Conservation (phyloP, 164 flowering plant genomes). For the Annona cherimola region DNA sequence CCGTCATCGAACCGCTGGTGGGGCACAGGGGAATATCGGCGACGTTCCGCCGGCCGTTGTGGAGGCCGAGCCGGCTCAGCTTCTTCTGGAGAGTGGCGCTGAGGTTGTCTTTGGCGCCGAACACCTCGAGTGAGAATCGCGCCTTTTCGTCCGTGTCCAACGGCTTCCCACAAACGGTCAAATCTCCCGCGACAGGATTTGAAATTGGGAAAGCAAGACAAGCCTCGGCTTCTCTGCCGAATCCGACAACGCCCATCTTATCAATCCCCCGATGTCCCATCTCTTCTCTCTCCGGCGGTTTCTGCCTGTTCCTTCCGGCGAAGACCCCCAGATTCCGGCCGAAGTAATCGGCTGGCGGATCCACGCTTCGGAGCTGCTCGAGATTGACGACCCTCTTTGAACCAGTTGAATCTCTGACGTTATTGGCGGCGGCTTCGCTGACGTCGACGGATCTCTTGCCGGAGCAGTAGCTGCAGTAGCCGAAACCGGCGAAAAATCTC, state of each 20-base stretch:
- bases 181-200: constrained; percentile 14
- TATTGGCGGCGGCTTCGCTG: constrained; percentile 6
- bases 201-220: constrained; percentile 21
- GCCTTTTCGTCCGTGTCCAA: constrained; percentile 18
- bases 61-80: constrained; percentile 37
- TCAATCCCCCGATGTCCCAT: constrained; percentile 4
- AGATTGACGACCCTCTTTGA: constrained; percentile 9
- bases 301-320: constrained; percentile 4
- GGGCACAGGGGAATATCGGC: constrained; percentile 21
- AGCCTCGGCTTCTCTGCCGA: constrained; percentile 24
- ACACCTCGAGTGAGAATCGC: constrained; percentile 44
- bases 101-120: constrained; percentile 41
- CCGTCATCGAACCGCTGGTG: not conserved
- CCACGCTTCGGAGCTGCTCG: constrained; percentile 9
- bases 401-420: not conserved
- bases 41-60: constrained; percentile 15
- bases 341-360: not conserved
- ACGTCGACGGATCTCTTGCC: constrained; percentile 45
- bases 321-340: constrained; percentile 4
- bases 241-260: constrained; percentile 1
- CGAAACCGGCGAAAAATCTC: constrained; percentile 37
- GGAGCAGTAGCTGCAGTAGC: constrained; percentile 40
- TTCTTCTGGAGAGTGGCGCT: constrained; percentile 24
- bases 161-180: constrained; percentile 5
- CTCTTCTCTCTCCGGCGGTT: constrained; percentile 12